These are phyloP conservation scores for Magnusiomyces tetraspermus DNA, from an alignment of 1,139 yeast species.

Conservation along the genomic window DNA sequence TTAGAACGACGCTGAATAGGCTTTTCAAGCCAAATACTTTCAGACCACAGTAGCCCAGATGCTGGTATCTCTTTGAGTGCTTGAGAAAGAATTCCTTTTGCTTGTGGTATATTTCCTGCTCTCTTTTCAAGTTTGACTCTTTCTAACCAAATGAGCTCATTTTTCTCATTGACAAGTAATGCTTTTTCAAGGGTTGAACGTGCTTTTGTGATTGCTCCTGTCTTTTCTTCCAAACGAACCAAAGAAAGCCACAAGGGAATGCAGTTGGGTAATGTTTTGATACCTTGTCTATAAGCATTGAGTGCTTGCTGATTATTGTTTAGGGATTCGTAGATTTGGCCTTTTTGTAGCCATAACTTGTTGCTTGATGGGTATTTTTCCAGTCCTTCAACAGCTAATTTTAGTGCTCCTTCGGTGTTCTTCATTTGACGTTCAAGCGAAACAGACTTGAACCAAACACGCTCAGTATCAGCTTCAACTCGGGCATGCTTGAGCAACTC, in stretches of 20 bases:
- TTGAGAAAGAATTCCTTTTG: slow-evolving; percentile 46
- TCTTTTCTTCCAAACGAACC: slow-evolving; percentile 41
- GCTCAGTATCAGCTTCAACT: slow-evolving; percentile 31
- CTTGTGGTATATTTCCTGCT: slow-evolving; percentile 43
- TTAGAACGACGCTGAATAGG: slow-evolving; percentile 49
- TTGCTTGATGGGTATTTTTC: slow-evolving; percentile 38
- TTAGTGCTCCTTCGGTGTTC: slow-evolving; percentile 34
- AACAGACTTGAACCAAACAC: slow-evolving; percentile 58
- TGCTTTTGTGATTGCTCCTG: slow-evolving; percentile 46
- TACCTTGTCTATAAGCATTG: slow-evolving; percentile 42
- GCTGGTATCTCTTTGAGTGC: slow-evolving; percentile 54
- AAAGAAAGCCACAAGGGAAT: slow-evolving; percentile 48
- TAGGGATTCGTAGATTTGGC: slow-evolving; percentile 41
- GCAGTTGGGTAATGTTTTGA: slow-evolving; percentile 39
- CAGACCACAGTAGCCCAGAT: slow-evolving; percentile 56
- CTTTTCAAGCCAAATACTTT: slow-evolving; percentile 42
- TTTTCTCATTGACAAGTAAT: slow-evolving; percentile 41
- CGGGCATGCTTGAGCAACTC: slow-evolving; percentile 39
- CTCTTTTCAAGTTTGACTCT: slow-evolving; percentile 51
- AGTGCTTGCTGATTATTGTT: slow-evolving; percentile 37
- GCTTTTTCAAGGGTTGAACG: slow-evolving; percentile 69
- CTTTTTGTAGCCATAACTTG: slow-evolving; percentile 50
- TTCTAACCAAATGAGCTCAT: slow-evolving; percentile 48
- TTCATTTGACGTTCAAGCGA: slow-evolving; percentile 42
- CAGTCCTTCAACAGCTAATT: slow-evolving; percentile 40